phyloP scores from a whole-genome alignment of 1,284 basidiomycete genomes.

The Xerocomus minutiporus region DNA sequence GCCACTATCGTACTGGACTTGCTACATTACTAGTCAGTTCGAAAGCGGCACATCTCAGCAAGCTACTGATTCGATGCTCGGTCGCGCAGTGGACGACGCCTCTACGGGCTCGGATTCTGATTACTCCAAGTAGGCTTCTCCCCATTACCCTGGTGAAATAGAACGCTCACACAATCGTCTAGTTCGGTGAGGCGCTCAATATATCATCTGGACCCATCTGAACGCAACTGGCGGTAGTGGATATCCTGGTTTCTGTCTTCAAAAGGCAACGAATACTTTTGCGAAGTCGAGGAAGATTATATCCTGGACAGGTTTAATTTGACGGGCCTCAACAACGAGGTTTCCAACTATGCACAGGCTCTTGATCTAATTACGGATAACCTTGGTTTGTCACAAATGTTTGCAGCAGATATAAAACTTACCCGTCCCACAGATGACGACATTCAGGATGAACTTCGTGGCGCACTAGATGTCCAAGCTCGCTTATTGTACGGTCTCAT shows the following conservation, averaged over 20 bases:
- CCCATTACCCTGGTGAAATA: constrained; percentile 1
- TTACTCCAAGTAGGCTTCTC: constrained; percentile 70
- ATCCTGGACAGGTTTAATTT: constrained; percentile 98
- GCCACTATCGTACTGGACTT: constrained; percentile 1
- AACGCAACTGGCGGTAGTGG: constrained; percentile 54
- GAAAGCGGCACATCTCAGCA: constrained; percentile 11
- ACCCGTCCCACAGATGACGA: constrained; percentile 60
- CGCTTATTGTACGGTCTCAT: constrained; percentile 92
- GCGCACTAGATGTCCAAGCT: constrained; percentile 87
- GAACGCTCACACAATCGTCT: constrained; percentile 16
- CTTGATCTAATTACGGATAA: constrained; percentile 95
- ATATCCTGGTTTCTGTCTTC: constrained; percentile 98
- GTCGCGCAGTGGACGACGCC: constrained; percentile 70
- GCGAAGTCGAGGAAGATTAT: constrained; percentile 99
- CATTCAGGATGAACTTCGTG: constrained; percentile 71
- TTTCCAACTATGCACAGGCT: constrained; percentile 91
- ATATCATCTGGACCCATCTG: constrained; percentile 13
- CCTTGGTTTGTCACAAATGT: constrained; percentile 55
- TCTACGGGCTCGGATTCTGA: constrained; percentile 86
- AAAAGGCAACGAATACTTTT: constrained; percentile 98
- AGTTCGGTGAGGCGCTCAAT: constrained; percentile 41
- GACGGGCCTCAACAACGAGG: constrained; percentile 95
- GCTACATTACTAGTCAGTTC: constrained; percentile 24
- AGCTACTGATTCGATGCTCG: constrained; percentile 32
- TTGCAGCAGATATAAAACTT: neutral